Percentiles rank a stretch among this genome's conserved stretches.
Evolutionary conservation across 164 flowering plant genomes (phyloP).

Genomic region (Dillenia turbinata): DNA sequence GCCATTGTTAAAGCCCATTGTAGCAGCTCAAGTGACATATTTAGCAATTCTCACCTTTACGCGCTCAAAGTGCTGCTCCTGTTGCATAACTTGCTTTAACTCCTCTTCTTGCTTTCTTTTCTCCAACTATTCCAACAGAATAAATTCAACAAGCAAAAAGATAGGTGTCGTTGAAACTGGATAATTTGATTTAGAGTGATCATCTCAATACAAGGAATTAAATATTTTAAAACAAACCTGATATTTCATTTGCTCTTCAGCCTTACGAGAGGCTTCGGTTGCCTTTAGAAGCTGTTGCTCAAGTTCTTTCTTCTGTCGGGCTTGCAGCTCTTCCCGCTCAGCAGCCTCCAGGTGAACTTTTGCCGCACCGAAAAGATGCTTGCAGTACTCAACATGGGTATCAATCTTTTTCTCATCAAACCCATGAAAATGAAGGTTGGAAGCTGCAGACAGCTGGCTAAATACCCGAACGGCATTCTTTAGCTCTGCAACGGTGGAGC

Average conservation of each 20-base stretch:
- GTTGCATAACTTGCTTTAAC: slow-evolving; percentile 71
- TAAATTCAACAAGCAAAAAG: slow-evolving; percentile 1
- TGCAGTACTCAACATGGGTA: slow-evolving; percentile 93
- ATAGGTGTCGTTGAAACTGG: no score
- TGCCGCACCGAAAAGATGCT: slow-evolving; percentile 88
- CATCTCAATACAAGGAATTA: background rate
- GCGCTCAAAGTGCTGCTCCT: slow-evolving; percentile 76
- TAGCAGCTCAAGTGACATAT: background rate
- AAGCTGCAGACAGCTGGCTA: slow-evolving; percentile 78
- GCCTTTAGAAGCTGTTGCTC: slow-evolving; percentile 84
- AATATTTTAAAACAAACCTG: slow-evolving; percentile 41
- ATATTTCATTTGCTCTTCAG: slow-evolving; percentile 82
- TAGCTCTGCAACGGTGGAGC: slow-evolving; percentile 80
- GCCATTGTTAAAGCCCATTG: no score
- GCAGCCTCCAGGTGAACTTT: slow-evolving; percentile 91
- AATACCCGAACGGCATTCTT: slow-evolving; percentile 92
- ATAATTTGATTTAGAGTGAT: no score
- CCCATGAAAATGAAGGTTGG: slow-evolving; percentile 81
- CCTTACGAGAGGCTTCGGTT: slow-evolving; percentile 90
- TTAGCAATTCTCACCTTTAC: slow-evolving; percentile 49
- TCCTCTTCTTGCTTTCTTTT: slow-evolving; percentile 93
- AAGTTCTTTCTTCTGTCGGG: slow-evolving; percentile 71
- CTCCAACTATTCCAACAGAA: slow-evolving; percentile 55
- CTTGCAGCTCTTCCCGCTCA: slow-evolving; percentile 85
- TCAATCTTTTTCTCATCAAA: slow-evolving; percentile 97